Evolutionary conservation across 169 alveolate genomes (phyloP), one percentile per base, ranked within the genome.

Genomic region (Plasmodium coatneyi): DNA sequence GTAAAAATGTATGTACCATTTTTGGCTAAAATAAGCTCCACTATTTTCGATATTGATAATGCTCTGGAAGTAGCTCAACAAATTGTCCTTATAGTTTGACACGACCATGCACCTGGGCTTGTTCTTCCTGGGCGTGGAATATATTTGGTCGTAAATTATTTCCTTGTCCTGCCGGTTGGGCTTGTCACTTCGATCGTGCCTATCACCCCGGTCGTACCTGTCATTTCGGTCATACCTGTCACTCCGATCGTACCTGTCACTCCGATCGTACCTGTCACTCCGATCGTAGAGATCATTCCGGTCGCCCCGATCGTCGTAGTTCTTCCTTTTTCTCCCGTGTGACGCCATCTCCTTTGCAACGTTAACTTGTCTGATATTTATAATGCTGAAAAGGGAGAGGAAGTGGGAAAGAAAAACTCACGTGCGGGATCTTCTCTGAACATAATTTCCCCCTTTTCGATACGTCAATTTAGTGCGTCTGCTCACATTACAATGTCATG

Each of bases 1-100:
- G 52, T 79, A 89, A n/a, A 89, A 89, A 56, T 89, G 94, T 1
- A 79, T 66, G 66, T 89, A 89, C 94, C 94, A 89, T 66, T 89
- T 89, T 14, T 19, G 79, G 52, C 52, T 89, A 60, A 78, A 89
- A 30, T 76, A 41, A 0, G 5, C 5, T 49, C 39, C 93, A 56
- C 32, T 6, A 79, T 49, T 79, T 54, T 79, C 83, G 10, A 89
- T 10, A 2, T 89, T 54, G 22, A 89, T 39, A 16, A 89, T 79
- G 25, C 28, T 56, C 12, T 76, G 7, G 71, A 89, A 89, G 71
- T 89, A 60, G 9, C 32, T 78, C 72, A 89, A 60, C 25, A 89
- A 14, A 14, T 89, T 89, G 66, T 89, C 82, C 56, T 79, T 89
- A 36, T 54, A 60, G 52, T 89, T 80, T 7, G 94, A 52, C 22